These are phyloP conservation scores for Chenopodium berlandieri DNA, from an alignment of 148 eudicot species.

Conservation along the genomic window DNA sequence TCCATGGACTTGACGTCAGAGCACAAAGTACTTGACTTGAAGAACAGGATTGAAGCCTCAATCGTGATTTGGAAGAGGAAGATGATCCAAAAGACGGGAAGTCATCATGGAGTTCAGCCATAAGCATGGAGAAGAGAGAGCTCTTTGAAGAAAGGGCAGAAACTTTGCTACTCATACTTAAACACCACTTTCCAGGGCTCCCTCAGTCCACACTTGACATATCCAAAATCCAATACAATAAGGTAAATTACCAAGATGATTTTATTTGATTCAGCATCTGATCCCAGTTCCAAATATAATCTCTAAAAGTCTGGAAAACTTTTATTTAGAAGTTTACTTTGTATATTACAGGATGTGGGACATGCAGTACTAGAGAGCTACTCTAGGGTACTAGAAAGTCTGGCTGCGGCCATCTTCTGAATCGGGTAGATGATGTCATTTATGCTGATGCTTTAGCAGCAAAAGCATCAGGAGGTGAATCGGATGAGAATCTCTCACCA, in stretches of 20 bases:
- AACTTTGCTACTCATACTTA: conserved; percentile 68
- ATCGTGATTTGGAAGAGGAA: conserved; percentile 83
- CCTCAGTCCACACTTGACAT: conserved; percentile 86
- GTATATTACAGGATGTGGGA: conserved; percentile 68
- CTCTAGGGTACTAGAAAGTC: conserved; percentile 84
- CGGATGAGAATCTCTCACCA: conserved; percentile 29
- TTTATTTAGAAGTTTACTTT: neutral
- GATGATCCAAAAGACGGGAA: conserved; percentile 68
- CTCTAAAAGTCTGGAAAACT: neutral
- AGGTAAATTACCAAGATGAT: conserved; percentile 29
- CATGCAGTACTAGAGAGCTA: conserved; percentile 83
- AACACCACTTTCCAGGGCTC: conserved; percentile 78
- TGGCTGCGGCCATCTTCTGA: conserved; percentile 77
- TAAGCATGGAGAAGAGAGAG: conserved; percentile 77
- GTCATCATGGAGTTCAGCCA: conserved; percentile 72
- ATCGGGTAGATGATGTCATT: conserved; percentile 71
- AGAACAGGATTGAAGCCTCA: conserved; percentile 90
- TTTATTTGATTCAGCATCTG: neutral
- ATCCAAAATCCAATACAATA: conserved; percentile 71
- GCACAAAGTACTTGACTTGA: conserved; percentile 72
- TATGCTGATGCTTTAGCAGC: conserved; percentile 47
- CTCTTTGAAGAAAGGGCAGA: conserved; percentile 89
- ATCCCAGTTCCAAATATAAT: neutral
- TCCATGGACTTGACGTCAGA: conserved; percentile 63
- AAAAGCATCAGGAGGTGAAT: conserved; percentile 32